Base-by-base conservation (phyloP, 208 protist genomes). In the Herpetomonas muscarum region DNA sequence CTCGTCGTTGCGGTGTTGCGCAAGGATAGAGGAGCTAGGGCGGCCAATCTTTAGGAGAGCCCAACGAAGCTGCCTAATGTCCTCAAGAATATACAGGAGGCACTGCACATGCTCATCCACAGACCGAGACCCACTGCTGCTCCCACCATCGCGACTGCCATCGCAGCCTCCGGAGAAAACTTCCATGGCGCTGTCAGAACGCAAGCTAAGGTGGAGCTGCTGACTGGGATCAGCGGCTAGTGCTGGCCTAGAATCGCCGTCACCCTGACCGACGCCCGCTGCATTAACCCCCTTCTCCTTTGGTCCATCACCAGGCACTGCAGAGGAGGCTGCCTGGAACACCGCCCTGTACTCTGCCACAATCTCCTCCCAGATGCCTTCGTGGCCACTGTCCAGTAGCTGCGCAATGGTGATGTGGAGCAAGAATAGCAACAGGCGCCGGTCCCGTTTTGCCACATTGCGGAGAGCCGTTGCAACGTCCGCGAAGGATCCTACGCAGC, bases 361-460 rank as follows among this genome's bases (percentile, higher is more conserved):
- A 13, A 91, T 46, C 26, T 77, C 81, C 28, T 74, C 53, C 34
- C 49, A 50, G 28, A 77, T 52, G 17, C 62, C 60, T 24, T 54
- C 48, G 15, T 74, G 68, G 0, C 70, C 69, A 13, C 61, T 50
- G 49, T 73, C 69, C 4, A 93, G 24, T 2, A 95, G 39, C 54
- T 90, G 75, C 49, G 85, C 61, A 12, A 93, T 75, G 24, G 91
- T 72, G 62, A 86, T 82, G 6, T 87, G 90, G 21, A 96, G 53
- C 1, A 93, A 59, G 61, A 77, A 92, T 21, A 55, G 56, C 17
- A 90, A 73, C 28, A 96, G 60, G 2, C 49, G 39, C 10, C 64
- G 52, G 54, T 90, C 81, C 26, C 79, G 70, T 53, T 91, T 90
- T n/a, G 85, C 85, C 24, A 93, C 82, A 70, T 93, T 93, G 28